These are phyloP conservation scores for Tetrapisispora nanseiensis DNA, from an alignment of 805 yeast genomes.

Conservation along the genomic window DNA sequence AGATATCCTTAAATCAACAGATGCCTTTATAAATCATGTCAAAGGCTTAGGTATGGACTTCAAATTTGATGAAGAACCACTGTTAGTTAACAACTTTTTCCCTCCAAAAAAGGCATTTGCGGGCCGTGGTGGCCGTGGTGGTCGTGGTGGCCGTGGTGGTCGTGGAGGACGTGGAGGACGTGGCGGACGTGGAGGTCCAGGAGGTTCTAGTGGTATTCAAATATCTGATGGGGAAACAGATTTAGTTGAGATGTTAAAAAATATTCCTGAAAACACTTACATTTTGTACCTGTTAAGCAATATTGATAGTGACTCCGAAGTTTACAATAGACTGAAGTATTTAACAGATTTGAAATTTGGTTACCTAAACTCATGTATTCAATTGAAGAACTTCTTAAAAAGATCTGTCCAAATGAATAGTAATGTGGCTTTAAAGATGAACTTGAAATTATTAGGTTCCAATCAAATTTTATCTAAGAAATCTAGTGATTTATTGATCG, in stretches of 20 bases:
- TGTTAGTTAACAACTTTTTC: slow-evolving; percentile 10
- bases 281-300: slow-evolving; percentile 10
- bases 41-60: slow-evolving; percentile 14
- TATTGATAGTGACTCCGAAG: slow-evolving; percentile 6
- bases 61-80: slow-evolving; percentile 8
- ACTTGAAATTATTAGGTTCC: slow-evolving; percentile 14
- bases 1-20: slow-evolving; percentile 7
- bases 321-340: slow-evolving; percentile 17
- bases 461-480: slow-evolving; percentile 13
- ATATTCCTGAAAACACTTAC: slow-evolving; percentile 12
- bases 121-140: slow-evolving; percentile 9
- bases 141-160: slow-evolving; percentile 8
- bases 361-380: slow-evolving; percentile 14
- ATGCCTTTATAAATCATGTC: slow-evolving; percentile 9
- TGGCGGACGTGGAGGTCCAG: slow-evolving; percentile 11
- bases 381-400: slow-evolving; percentile 16
- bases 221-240: slow-evolving; percentile 12
- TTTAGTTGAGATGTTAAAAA: slow-evolving; percentile 7
- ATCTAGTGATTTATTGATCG: slow-evolving; percentile 8
- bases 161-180: slow-evolving; percentile 9
- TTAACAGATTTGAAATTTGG: slow-evolving; percentile 16
- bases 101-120: background rate
- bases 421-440: slow-evolving; percentile 20
- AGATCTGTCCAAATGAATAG: slow-evolving; percentile 13
- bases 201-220: slow-evolving; percentile 5